Conservation (phyloP, 1,139 yeast genomes). For the Protomyces inouyei region DNA sequence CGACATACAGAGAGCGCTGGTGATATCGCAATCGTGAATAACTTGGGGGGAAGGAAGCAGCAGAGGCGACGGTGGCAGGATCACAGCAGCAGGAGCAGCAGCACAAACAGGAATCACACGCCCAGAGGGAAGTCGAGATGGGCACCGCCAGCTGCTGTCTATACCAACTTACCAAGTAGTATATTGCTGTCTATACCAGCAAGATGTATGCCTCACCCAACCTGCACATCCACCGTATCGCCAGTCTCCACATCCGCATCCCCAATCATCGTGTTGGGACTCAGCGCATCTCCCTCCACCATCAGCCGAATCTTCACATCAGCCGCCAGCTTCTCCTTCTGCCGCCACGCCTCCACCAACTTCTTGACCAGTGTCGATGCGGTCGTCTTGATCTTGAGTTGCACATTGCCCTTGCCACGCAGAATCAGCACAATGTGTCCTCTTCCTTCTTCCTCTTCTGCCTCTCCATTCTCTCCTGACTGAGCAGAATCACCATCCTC, state of each 20-base stretch:
- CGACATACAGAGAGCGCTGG: neutral
- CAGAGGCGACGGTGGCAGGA: too few relatives aligned
- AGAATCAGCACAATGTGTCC: neutral
- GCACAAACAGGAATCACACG: too few relatives aligned
- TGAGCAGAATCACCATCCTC: neutral
- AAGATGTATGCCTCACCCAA: neutral
- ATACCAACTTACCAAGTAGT: too few relatives aligned
- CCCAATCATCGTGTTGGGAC: conserved; percentile 3
- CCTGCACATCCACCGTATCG: conserved; percentile 11
- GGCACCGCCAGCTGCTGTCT: too few relatives aligned
- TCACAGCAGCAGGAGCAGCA: too few relatives aligned
- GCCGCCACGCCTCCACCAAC: conserved; percentile 2
- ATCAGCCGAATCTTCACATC: neutral
- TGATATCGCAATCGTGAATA: neutral
- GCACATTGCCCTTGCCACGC: neutral
- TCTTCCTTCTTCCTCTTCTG: neutral
- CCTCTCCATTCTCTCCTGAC: neutral
- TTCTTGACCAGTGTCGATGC: conserved; percentile 1
- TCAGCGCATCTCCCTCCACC: conserved; percentile 12
- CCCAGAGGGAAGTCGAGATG: too few relatives aligned
- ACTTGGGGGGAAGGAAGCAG: neutral
- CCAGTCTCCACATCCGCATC: conserved; percentile 13
- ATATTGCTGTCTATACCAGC: too few relatives aligned
- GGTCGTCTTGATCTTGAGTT: conserved; percentile 10
- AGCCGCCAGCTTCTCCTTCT: neutral